A percentile compares a stretch with the other conserved stretches of the same genome.
These are phyloP conservation scores for Singerocomus inundabilis DNA, from an alignment of 1,284 basidiomycete genomes.

Conservation along the genomic window DNA sequence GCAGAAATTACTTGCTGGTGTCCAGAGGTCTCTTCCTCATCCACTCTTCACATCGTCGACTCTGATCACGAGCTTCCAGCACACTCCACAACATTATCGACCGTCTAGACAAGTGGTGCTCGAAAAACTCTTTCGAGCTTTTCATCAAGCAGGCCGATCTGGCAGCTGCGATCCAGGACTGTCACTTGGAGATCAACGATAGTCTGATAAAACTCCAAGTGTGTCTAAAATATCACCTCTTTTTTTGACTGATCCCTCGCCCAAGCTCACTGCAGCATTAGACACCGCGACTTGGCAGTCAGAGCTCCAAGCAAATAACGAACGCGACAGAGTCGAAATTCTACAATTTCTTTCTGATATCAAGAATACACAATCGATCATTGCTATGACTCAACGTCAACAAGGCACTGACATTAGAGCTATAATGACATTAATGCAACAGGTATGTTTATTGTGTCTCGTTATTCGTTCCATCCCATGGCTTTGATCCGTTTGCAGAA, in stretches of 20 bases:
- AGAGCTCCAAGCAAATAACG: constrained; percentile 37
- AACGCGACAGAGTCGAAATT: constrained; percentile 43
- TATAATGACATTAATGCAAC: constrained; percentile 48
- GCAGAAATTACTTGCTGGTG: constrained; percentile 18
- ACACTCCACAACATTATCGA: constrained; percentile 38
- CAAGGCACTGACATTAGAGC: constrained; percentile 34
- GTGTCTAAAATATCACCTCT: not conserved
- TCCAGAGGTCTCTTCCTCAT: constrained; percentile 20
- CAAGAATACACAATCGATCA: constrained; percentile 38
- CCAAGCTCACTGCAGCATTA: constrained; percentile 43
- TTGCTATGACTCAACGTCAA: constrained; percentile 32
- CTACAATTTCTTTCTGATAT: constrained; percentile 44
- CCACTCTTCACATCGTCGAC: not conserved
- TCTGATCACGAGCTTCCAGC: constrained; percentile 28
- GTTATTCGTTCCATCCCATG: not conserved
- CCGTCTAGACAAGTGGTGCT: constrained; percentile 43
- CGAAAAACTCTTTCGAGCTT: constrained; percentile 36
- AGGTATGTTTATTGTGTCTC: constrained; percentile 27
- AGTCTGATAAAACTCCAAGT: constrained; percentile 46
- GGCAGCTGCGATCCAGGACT: constrained; percentile 40
- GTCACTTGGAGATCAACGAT: constrained; percentile 41
- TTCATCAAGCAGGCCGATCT: constrained; percentile 48
- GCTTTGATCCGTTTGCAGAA: constrained; percentile 18
- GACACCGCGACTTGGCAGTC: constrained; percentile 48
- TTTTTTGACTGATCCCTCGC: constrained; percentile 13